Evolutionary conservation across 805 yeast genomes (phyloP).

Genomic region (Kuraishia capsulata): DNA sequence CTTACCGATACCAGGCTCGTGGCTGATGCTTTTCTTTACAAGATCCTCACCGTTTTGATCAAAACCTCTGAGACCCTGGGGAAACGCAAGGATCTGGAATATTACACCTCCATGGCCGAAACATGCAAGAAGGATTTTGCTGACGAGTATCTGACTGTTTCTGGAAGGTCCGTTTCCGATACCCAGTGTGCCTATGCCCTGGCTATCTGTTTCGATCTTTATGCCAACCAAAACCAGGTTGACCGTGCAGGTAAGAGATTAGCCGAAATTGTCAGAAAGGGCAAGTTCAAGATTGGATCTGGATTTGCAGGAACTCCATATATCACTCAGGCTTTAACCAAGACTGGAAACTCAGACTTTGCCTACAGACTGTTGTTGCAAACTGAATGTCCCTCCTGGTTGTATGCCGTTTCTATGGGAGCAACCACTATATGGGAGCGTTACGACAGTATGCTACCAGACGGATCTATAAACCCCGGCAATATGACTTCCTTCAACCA

Average conservation of each 20-base stretch:
- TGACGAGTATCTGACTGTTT: conserved; percentile 9
- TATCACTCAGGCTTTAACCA: conserved; percentile 13
- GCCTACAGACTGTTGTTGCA: conserved; percentile 15
- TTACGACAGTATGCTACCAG: conserved; percentile 18
- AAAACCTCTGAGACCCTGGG: conserved; percentile 8
- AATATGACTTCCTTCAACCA: conserved; percentile 20
- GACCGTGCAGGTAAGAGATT: conserved; percentile 11
- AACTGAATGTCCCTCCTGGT: conserved; percentile 16
- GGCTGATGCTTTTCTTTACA: conserved; percentile 14
- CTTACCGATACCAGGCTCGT: conserved; percentile 14
- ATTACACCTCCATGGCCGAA: conserved; percentile 5
- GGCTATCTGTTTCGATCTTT: conserved; percentile 11
- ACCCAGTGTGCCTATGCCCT: conserved; percentile 17
- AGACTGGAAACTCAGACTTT: conserved; percentile 10
- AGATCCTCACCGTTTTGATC: conserved; percentile 7
- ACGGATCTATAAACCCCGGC: conserved; percentile 17
- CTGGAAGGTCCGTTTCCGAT: conserved; percentile 12
- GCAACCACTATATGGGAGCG: conserved; percentile 20
- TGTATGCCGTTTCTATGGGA: conserved; percentile 18
- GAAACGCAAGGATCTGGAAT: conserved; percentile 4
- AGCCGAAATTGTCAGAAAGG: conserved; percentile 4
- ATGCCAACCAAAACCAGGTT: conserved; percentile 7
- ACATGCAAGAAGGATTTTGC: conserved; percentile 9
- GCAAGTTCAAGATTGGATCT: conserved; percentile 11
- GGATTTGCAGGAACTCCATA: conserved; percentile 20